Percentiles rank a stretch among this genome's conserved stretches.
These are phyloP conservation scores for Orobanche coerulescens DNA, from an alignment of 257 asterid species.

Conservation along the genomic window DNA sequence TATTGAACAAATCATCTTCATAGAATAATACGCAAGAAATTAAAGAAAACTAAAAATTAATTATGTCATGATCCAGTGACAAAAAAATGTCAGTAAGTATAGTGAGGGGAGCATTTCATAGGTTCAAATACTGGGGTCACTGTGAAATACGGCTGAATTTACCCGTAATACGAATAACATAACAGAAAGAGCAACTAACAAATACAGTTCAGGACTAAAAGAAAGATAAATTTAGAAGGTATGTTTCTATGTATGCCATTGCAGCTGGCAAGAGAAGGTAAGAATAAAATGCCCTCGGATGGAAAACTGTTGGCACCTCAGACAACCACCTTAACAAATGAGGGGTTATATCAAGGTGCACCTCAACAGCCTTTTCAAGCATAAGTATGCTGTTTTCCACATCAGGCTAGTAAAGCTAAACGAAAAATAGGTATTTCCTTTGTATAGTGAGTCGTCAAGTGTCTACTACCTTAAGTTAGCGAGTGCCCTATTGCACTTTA, in stretches of 20 bases:
- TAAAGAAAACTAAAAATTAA: background rate
- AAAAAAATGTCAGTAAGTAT: background rate
- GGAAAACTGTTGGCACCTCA: background rate
- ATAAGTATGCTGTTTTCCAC: background rate
- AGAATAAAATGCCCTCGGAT: background rate
- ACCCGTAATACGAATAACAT: background rate
- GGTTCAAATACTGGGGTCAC: background rate
- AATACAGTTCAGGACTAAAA: background rate
- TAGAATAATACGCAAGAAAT: slow-evolving; percentile 6
- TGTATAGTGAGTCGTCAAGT: too few species aligned
- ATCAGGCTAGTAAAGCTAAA: background rate
- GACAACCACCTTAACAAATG: background rate
- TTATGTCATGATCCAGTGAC: background rate
- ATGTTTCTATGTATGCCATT: background rate
- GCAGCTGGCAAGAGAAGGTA: background rate
- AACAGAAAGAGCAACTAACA: background rate
- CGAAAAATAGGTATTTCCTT: background rate
- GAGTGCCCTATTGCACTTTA: background rate
- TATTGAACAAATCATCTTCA: slow-evolving; percentile 7
- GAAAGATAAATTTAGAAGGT: background rate
- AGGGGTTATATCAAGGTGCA: background rate
- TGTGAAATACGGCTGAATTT: background rate
- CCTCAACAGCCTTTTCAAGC: background rate
- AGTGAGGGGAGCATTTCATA: background rate
- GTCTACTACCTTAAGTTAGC: background rate